Evolutionary conservation across 352 stramenopile genomes (phyloP), one percentile per base, ranked within the genome.

Genomic region (Globisporangium megalacanthum): DNA sequence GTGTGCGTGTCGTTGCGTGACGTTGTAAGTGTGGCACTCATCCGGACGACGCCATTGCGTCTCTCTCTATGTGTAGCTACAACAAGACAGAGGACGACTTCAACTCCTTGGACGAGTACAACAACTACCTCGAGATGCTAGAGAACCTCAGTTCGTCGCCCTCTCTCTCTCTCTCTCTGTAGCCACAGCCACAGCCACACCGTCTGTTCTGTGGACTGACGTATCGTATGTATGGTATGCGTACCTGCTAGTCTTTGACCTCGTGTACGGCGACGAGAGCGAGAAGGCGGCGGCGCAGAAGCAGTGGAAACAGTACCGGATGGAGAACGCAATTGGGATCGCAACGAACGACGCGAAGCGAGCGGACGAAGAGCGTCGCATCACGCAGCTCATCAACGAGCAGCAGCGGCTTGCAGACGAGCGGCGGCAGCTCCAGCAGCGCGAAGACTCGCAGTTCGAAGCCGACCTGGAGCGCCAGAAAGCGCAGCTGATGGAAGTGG

Each of bases 51-150:
- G 25, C 25, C 25, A 29, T 4, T 29, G 25, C 25, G 25, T 29
- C 25, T 4, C 22, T 19, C 47, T 20, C 22, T 46, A 7, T 25
- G 6, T 42, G 8, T 52, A 93, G 83, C 62, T 94, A 94, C 73
- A 94, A 94, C 63, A 92, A 92, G 65, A 88, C 80, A 10, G 85
- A 92, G 49, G 84, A 94, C 52, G 85, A 94, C 58, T 94, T 94
- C 57, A 83, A 79, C 62, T 87, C 85, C n/a, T 57, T 86, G 48
- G 85, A 94, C 59, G 80, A 94, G 65, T 92, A 84, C 70, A 94
- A 94, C 68, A 72, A 90, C 66, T 94, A 92, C 62, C 69, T 94
- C 19, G 82, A 94, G 65, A 86, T 49, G 46, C 74, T 94, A 31
- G 85, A 94, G 66, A 89, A 92, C 60, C 72, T 94, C 51, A 88